Evolutionary conservation across 306 rosid species (phyloP).

Genomic region (Lagenaria siceraria): DNA sequence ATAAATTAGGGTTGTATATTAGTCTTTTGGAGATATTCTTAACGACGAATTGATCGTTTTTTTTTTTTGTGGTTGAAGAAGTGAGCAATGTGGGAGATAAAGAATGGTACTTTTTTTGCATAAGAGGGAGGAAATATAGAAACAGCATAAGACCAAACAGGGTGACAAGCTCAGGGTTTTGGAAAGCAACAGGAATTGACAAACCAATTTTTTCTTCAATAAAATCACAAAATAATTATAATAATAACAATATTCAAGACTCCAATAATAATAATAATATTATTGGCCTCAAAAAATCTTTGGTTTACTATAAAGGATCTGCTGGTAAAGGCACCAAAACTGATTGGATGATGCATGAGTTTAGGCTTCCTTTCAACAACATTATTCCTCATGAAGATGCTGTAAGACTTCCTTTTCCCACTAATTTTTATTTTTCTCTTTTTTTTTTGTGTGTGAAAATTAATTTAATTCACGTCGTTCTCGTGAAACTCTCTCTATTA

Average conservation of each 20-base stretch:
- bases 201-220: conserved; percentile 39
- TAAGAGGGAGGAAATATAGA: conserved; percentile 85
- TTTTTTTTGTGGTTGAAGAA: conserved; percentile 15
- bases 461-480: no score
- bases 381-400: conserved; percentile 44
- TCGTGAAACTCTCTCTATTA: no score
- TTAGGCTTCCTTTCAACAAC: conserved; percentile 61
- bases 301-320: conserved; percentile 75
- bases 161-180: conserved; percentile 76
- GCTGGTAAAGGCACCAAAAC: conserved; percentile 96
- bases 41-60: no score
- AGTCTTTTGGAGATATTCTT: no score
- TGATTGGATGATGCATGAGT: conserved; percentile 99
- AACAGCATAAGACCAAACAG: conserved; percentile 80
- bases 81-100: conserved; percentile 34
- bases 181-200: conserved; percentile 96
- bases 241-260: not conserved
- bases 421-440: not conserved
- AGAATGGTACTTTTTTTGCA: conserved; percentile 75
- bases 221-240: conserved; percentile 1
- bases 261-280: conserved; percentile 12
- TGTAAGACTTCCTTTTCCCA: conserved; percentile 26
- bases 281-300: conserved; percentile 82
- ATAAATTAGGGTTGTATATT: no score
- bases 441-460: not conserved